Base-by-base conservation (phyloP, 2,329 filamentous ascomycete species). In the Fusarium coffeatum region DNA sequence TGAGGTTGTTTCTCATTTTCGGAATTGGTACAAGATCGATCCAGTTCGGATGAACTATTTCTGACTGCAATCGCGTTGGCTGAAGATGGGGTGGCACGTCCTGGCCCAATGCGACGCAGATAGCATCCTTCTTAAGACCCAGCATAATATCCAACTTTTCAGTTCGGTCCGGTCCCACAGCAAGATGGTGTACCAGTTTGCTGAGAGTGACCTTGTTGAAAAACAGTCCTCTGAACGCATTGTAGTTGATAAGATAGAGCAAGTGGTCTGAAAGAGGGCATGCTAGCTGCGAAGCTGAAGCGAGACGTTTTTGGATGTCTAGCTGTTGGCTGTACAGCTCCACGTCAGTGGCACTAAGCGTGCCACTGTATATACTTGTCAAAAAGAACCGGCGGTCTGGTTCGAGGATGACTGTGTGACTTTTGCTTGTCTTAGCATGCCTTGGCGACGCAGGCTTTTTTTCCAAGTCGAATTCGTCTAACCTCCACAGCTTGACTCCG, bases 401-500 rank as follows among this genome's bases (percentile, higher is more conserved):
- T 25, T 37, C 32, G 5, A 15, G 12, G 8, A 22, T 13, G 8
- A 8, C 6, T 13, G 6, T 11, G 18, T 16, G 12, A 5, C 28
- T 3, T 8, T 27, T 13, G 6, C 7, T 15, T 6, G 20, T 13
- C 18, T 7, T 23, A 12, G 10, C 25, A 25, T 6, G 34, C 34
- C 34, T 37, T 12, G 34, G 11, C 8, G 46, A 48, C 6, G 6
- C 13, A 25, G 27, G 7, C 1, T 25, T 22, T 12, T 23, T 9
- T 18, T 61, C 11, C 4, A 61, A n/a, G 1, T 30, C 37, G 11
- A 60, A 62, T 18, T 62, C 59, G 9, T 62, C 59, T 5, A 62
- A 5, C 25, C 16, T 62, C 59, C 59, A 62, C 25, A 60, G 37
- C 45, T 62, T 62, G 5, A 62, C 59, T 62, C 59, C 59, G 11